Evolutionary conservation across 1,139 yeast genomes (phyloP).

Genomic region (Yamadazyma jaroonii): DNA sequence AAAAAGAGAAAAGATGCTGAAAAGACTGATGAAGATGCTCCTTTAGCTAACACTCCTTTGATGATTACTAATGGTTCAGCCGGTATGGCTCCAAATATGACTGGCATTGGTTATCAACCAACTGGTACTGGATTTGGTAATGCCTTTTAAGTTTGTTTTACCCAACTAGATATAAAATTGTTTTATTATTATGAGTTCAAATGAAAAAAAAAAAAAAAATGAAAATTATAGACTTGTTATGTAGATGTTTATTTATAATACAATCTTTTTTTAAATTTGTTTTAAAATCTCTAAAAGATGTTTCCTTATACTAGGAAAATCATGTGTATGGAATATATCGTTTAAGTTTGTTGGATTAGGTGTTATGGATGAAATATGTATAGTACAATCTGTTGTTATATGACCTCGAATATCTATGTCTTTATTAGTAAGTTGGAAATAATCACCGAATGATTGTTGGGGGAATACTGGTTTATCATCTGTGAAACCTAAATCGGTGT

Average conservation of each 20-base stretch:
- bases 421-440: not conserved
- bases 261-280: no score
- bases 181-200: not conserved
- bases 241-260: no score
- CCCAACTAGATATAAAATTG: not conserved
- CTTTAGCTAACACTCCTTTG: constrained; percentile 50
- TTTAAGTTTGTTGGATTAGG: not conserved
- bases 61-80: constrained; percentile 63
- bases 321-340: no score
- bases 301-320: no score
- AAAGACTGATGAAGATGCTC: constrained; percentile 49
- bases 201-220: no score
- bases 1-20: constrained; percentile 66
- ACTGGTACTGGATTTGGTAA: constrained; percentile 72
- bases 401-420: not conserved
- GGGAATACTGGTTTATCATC: not conserved
- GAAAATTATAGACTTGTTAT: not conserved
- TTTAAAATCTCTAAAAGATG: no score
- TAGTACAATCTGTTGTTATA: not conserved
- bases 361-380: not conserved
- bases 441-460: not conserved
- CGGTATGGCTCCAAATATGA: constrained; percentile 20
- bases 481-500: not conserved
- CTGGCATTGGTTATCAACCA: constrained; percentile 56
- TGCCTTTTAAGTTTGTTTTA: constrained; percentile 27